Evolutionary conservation across 306 rosid genomes (phyloP), one percentile per base, ranked within the genome.

Genomic region (Sphenostylis stenocarpa): DNA sequence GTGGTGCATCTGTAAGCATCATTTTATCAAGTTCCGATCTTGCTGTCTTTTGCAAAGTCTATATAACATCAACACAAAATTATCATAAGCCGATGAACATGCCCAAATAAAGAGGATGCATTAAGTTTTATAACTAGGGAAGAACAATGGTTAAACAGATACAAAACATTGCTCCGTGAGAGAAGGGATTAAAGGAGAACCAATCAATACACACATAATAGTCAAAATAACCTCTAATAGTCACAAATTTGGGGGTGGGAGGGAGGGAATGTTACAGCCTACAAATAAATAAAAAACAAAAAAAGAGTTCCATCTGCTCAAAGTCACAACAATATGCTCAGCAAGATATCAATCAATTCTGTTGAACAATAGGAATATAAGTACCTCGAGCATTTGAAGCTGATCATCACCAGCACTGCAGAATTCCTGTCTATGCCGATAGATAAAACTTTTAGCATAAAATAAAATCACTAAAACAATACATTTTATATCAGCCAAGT

Each of bases 1-100:
- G 97, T 43, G 97, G 98, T 67, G 94, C 94, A 83, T 95, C 97
- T 8, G 99, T 95, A 45, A 95, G 94, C 98, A 95, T 92, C 86
- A 89, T 89, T 81, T 92, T 95, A 85, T 92, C 97, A 75, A 92
- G 88, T 78, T 91, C 97, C 80, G 60, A 63, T 58, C 68, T 84
- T 26, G 97, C 93, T 26, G 92, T 60, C 65, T 81, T 85, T 62
- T 75, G 89, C 81, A 86, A 81, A 85, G 74, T 74, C 93, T 91
- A 80, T 26, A 70, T 38, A 38, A 38, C 77, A 82, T 33, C 63
- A 77, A 75, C 73, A 41, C 13, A 84, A 70, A 51, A 56, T 12
- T 20, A 68, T 41, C 55, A 58, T 36, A 17, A 45, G 53, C 45
- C 66, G 31, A 31, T 26, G 55, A 72, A 36, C 64, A 67, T 44